Conservation (phyloP, 495 filamentous ascomycete genomes). For the Xylaria castorea region DNA sequence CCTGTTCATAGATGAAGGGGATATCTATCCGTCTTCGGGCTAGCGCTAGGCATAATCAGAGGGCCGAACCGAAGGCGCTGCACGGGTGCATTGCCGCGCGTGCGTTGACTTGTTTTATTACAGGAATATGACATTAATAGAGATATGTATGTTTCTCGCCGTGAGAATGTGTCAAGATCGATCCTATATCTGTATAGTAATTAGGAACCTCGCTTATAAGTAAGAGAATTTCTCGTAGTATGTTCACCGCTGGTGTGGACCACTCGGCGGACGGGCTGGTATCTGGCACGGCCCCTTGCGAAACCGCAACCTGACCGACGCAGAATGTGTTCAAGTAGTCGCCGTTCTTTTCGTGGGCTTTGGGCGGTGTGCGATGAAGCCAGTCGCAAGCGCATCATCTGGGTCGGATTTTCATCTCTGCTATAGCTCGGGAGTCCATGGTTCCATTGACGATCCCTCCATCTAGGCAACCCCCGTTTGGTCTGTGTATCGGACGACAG, state of each 20-base stretch:
- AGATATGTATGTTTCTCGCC: neutral
- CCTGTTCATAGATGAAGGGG: neutral
- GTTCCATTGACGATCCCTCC: neutral
- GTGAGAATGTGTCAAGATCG: neutral
- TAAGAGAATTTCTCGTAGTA: constrained; percentile 8
- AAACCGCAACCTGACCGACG: constrained; percentile 9
- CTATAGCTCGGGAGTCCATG: constrained; percentile 7
- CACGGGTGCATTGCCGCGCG: constrained; percentile 9
- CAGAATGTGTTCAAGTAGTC: neutral
- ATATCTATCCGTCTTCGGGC: constrained; percentile 17
- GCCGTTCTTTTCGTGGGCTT: neutral
- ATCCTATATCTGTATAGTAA: constrained; percentile 1
- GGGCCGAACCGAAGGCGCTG: constrained; percentile 21
- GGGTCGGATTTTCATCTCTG: constrained; percentile 4
- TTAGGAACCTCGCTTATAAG: constrained; percentile 21
- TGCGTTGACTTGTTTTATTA: constrained; percentile 1
- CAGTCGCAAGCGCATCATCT: constrained; percentile 6
- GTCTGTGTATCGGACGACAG: constrained; percentile 13
- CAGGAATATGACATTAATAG: constrained; percentile 11
- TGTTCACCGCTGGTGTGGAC: constrained; percentile 2
- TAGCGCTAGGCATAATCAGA: constrained; percentile 15
- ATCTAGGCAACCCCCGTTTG: neutral
- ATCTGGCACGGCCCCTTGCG: neutral
- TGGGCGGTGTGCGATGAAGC: constrained; percentile 10
- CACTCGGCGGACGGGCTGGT: neutral